phyloP scores from a whole-genome alignment of 2,329 filamentous ascomycete genomes.

The Fusarium sororula region DNA sequence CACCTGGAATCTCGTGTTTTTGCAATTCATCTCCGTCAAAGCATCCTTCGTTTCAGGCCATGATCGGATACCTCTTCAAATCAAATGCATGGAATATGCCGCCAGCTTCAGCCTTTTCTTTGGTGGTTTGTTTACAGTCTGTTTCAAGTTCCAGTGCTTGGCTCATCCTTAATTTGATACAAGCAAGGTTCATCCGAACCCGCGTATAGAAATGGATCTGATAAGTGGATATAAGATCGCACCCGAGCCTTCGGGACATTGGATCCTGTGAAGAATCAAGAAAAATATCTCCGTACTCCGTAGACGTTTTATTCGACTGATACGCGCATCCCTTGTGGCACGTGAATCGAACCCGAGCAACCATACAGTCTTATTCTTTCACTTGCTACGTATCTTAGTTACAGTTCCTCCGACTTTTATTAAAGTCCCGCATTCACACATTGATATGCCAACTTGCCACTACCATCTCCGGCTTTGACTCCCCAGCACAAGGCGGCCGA shows the following conservation, averaged over 20 bases:
- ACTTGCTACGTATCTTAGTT: not conserved
- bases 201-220: not conserved
- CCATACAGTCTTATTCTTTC: not conserved
- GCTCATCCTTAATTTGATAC: constrained; percentile 8
- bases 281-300: too few species aligned
- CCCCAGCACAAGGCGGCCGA: not conserved
- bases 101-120: not conserved
- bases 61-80: too few species aligned
- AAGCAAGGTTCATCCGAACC: not conserved
- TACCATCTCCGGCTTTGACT: not conserved
- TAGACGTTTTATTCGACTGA: not conserved
- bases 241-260: fast-evolving
- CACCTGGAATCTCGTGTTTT: not conserved
- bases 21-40: not conserved
- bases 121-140: not conserved
- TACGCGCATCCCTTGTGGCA: not conserved
- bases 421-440: not conserved
- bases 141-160: not conserved
- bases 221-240: not conserved
- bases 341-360: not conserved
- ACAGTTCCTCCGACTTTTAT: fast-evolving
- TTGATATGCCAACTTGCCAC: not conserved
- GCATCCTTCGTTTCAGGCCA: not conserved
- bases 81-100: too few species aligned
- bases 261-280: not conserved